These are phyloP conservation scores for Chrysanthemum lavandulifolium DNA, from an alignment of 129 eudicot species.

Conservation along the genomic window DNA sequence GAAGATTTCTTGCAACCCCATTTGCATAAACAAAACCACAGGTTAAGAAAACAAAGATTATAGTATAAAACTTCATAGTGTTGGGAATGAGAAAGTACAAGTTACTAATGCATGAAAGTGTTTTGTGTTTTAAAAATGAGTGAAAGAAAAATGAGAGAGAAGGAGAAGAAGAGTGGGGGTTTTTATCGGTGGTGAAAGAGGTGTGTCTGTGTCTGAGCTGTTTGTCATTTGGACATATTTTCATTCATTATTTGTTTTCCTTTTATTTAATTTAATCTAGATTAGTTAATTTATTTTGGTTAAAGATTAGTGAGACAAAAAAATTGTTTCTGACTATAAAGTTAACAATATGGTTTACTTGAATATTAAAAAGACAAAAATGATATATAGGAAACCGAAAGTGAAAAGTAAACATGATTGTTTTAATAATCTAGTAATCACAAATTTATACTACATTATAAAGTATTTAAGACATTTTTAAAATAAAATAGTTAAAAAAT, in stretches of 20 bases:
- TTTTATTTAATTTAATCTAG: no score
- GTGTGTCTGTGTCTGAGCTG: slow-evolving; percentile 46
- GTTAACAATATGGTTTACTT: no score
- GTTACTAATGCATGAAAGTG: slow-evolving; percentile 7
- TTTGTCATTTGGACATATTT: slow-evolving; percentile 35
- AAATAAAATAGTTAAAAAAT: no score
- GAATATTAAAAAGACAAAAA: no score
- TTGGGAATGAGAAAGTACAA: background rate
- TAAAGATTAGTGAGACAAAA: no score
- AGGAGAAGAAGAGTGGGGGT: slow-evolving; percentile 31
- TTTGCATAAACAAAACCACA: slow-evolving; percentile 39
- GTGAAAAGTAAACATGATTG: no score
- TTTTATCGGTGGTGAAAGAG: slow-evolving; percentile 47
- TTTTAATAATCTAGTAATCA: no score
- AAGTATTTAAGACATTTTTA: no score
- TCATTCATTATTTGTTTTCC: background rate
- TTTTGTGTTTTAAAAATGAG: background rate
- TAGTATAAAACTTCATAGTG: background rate
- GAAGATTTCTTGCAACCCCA: slow-evolving; percentile 68
- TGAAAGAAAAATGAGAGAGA: slow-evolving; percentile 20
- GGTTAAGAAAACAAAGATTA: slow-evolving; percentile 25
- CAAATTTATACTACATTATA: no score
- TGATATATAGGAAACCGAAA: no score
- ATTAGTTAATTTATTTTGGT: no score
- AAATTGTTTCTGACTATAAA: no score